phyloP scores from a whole-genome alignment of 1,284 basidiomycete genomes.

The Leccinum solheimii region DNA sequence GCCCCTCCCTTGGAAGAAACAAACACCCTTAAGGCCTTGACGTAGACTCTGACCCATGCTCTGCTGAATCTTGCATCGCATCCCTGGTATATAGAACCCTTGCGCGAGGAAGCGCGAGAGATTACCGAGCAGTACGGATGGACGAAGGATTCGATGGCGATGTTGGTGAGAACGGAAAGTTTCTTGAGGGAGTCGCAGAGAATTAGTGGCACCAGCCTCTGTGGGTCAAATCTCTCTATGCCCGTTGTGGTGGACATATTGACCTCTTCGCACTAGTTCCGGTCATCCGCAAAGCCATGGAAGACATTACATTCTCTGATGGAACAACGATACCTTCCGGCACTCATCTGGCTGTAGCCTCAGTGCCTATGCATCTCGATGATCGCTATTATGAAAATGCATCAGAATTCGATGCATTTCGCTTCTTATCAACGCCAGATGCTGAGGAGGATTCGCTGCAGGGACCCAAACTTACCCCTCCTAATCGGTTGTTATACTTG shows the following conservation, averaged over 20 bases:
- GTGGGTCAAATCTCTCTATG: constrained; percentile 16
- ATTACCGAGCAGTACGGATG: constrained; percentile 36
- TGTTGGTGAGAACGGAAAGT: constrained; percentile 41
- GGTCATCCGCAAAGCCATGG: constrained; percentile 37
- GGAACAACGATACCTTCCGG: constrained; percentile 45
- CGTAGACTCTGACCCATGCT: constrained; percentile 39
- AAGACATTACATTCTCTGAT: constrained; percentile 42
- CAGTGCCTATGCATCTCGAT: constrained; percentile 38
- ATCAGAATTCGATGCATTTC: constrained; percentile 38
- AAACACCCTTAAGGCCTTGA: background rate
- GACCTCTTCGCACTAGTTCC: constrained; percentile 30
- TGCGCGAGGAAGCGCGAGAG: constrained; percentile 39
- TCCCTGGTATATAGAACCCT: constrained; percentile 37
- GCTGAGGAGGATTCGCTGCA: constrained; percentile 18
- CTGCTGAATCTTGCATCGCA: constrained; percentile 40
- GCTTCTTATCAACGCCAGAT: constrained; percentile 35
- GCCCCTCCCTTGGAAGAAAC: background rate
- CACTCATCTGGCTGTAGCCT: constrained; percentile 35
- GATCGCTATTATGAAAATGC: constrained; percentile 35
- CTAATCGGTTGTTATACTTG: constrained; percentile 34
- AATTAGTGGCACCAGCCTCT: constrained; percentile 35
- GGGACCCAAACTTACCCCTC: constrained; percentile 33
- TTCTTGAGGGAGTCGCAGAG: constrained; percentile 44
- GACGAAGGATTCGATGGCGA: constrained; percentile 38
- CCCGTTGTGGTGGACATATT: background rate